Percentiles rank a stretch among this genome's conserved stretches.
phyloP scores from a whole-genome alignment of 176 grass and related monocot genomes.

The Rhynchospora breviuscula region DNA sequence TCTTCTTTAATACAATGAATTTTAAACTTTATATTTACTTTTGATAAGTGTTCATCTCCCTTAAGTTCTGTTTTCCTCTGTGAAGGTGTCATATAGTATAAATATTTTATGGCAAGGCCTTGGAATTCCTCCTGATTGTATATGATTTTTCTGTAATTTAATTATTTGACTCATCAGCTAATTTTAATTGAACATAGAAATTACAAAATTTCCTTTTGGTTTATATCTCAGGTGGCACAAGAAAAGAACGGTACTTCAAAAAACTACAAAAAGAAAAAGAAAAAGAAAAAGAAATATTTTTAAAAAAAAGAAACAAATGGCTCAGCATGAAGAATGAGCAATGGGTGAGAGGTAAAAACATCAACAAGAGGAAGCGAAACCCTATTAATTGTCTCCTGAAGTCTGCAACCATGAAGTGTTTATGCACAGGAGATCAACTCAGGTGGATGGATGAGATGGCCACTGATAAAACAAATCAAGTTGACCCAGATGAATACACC shows the following conservation, averaged over 20 bases:
- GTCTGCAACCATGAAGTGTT: slow-evolving; percentile 64
- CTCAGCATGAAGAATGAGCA: background rate
- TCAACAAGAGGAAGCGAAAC: slow-evolving; percentile 9
- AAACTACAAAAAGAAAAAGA: slow-evolving; percentile 8
- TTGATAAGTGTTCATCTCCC: background rate
- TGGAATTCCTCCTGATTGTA: background rate
- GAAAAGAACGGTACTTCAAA: slow-evolving; percentile 6
- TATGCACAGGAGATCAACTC: slow-evolving; percentile 90
- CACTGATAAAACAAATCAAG: slow-evolving; percentile 29
- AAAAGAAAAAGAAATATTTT: background rate
- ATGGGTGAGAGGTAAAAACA: slow-evolving; percentile 17
- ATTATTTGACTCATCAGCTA: background rate
- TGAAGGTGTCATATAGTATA: background rate
- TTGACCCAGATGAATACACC: slow-evolving; percentile 37
- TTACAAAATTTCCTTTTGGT: background rate
- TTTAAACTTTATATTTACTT: background rate
- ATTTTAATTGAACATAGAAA: slow-evolving; percentile 7
- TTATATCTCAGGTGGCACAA: slow-evolving; percentile 11
- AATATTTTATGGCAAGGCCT: background rate
- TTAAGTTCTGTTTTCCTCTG: background rate
- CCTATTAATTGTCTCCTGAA: slow-evolving; percentile 11
- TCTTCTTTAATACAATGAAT: background rate
- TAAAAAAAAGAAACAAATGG: background rate
- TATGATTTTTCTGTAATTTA: background rate
- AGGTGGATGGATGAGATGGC: slow-evolving; percentile 48